Conservation (phyloP, 768 basidiomycete genomes). For the Mycena venus region DNA sequence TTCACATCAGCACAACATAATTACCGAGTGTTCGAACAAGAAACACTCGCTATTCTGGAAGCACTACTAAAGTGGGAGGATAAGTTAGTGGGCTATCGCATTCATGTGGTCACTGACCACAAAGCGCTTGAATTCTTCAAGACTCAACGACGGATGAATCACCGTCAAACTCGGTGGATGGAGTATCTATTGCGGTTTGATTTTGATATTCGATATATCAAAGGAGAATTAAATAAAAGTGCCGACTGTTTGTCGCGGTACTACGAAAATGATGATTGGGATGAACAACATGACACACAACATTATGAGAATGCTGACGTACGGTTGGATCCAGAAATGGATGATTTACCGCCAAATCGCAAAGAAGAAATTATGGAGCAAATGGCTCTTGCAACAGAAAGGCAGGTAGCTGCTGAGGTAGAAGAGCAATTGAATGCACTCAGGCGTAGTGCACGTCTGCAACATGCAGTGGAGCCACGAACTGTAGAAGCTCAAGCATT, state of each 20-base stretch:
- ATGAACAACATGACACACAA: background rate
- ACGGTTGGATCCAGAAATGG: background rate
- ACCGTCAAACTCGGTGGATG: too few species aligned
- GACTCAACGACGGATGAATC: background rate
- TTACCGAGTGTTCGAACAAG: too few species aligned
- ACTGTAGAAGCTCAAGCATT: constrained; percentile 1
- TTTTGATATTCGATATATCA: background rate
- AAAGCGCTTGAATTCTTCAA: too few species aligned
- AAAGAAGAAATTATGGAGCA: too few species aligned
- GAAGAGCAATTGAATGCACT: background rate
- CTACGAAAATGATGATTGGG: background rate
- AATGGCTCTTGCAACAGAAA: too few species aligned
- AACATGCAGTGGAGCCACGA: constrained; percentile 2
- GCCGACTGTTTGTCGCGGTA: background rate
- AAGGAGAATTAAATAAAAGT: too few species aligned
- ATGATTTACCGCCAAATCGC: background rate
- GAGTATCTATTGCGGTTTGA: background rate
- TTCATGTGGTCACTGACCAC: too few species aligned
- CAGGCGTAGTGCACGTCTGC: constrained; percentile 18
- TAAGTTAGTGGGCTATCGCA: constrained; percentile 40
- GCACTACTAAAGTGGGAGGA: constrained; percentile 49
- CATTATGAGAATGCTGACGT: background rate
- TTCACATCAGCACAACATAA: too few species aligned
- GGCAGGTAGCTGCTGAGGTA: too few species aligned
- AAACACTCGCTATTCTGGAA: constrained; percentile 40